Base-by-base conservation (phyloP, 2,329 filamentous ascomycete species). In the Aspergillus glaucus region DNA sequence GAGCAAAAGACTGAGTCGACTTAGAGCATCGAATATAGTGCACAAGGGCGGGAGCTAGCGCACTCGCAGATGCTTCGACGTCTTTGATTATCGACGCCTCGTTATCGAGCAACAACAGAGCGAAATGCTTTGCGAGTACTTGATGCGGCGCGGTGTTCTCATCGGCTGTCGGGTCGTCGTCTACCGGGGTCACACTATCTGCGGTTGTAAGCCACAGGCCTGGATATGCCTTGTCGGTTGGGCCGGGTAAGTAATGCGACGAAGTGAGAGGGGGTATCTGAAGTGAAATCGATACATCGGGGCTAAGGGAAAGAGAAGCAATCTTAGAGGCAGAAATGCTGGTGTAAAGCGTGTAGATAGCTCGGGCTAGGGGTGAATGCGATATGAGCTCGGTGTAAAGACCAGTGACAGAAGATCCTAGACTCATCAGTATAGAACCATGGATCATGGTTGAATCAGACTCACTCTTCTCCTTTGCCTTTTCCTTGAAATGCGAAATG, bases 181-280 rank as follows among this genome's bases (percentile, higher is more conserved):
- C 87, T 30, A 88, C 82, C 37, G 83, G 75, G 9, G 88, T 84
- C 46, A 89, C 80, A 9, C 85, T 84, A 58, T 92, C 90, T 26
- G 89, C 87, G 0, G 90, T 95, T 0, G 90, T 95, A 17, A 95
- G 75, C 85, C 89, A 92, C 0, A 95, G 76, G 1, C 89, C 88
- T 4, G 81, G 84, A 55, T 86, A 84, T 43, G 84, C 80, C 28
- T 80, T 79, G 47, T 88, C 84, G 22, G 83, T 80, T 14, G 85
- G 79, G 2, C 79, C 79, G 1, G 87, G 85, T 1, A 93, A 75
- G 58, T 88, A 87, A 1, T 85, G 79, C 2, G 90, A 82, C 50
- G 87, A 90, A 45, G 77, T 78, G 21, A 79, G 65, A 32, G 79
- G 77, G 14, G 80, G 81, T 14, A 85, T 81, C 57, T 85, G 81